Percentiles rank a stretch among this genome's conserved stretches.
Evolutionary conservation across 2,329 filamentous ascomycete species (phyloP).

Genomic region (Capronia coronata): DNA sequence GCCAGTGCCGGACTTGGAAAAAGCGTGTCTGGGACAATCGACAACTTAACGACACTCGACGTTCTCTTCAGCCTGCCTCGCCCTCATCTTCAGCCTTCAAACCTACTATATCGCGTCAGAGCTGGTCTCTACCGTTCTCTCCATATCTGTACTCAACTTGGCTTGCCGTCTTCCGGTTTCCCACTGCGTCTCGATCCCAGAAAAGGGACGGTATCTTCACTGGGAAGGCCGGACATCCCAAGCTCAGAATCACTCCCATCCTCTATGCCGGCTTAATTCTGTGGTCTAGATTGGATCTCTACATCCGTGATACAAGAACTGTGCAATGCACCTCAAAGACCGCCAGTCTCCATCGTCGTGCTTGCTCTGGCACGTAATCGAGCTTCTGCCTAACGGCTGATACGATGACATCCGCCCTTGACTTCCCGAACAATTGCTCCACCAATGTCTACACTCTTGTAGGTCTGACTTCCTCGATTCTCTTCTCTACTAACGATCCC

Average conservation of each 20-base stretch:
- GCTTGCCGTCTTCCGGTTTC: too few species aligned
- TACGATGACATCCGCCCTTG: constrained; percentile 20
- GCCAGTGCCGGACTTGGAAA: not conserved
- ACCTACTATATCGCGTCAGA: not conserved
- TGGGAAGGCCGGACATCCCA: not conserved
- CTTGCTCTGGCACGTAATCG: constrained; percentile 12
- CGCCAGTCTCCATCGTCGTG: constrained; percentile 5
- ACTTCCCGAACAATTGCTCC: constrained; percentile 24
- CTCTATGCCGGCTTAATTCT: not conserved
- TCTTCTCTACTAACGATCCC: constrained; percentile 3
- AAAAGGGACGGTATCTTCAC: not conserved
- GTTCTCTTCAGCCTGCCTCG: too few species aligned
- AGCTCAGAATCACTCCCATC: not conserved
- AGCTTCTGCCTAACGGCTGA: constrained; percentile 26
- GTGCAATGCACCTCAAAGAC: constrained; percentile 18
- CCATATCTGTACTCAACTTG: not conserved
- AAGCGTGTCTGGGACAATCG: too few species aligned
- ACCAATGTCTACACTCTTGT: constrained; percentile 28
- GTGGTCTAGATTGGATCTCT: not conserved
- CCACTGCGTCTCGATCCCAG: too few species aligned
- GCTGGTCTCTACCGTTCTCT: constrained; percentile 5
- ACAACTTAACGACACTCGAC: too few species aligned
- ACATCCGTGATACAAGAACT: not conserved
- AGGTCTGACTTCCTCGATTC: not conserved
- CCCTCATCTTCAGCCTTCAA: not conserved